Evolutionary conservation across 257 asterid genomes (phyloP).

Genomic region (Fraxinus quadrangulata): DNA sequence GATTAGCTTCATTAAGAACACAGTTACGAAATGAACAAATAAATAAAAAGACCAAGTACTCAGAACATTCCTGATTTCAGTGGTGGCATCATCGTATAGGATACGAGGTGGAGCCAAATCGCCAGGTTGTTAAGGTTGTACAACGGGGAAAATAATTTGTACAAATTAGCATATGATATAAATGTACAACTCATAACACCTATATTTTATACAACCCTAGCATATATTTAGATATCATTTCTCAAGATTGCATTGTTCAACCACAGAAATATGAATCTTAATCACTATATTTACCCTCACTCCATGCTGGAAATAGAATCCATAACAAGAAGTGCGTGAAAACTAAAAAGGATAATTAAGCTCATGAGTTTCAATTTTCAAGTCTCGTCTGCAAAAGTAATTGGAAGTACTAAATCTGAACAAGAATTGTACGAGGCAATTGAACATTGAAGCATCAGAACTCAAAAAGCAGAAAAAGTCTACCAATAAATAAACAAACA

Average conservation of each 20-base stretch:
- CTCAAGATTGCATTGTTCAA: background rate
- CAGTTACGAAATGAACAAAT: background rate
- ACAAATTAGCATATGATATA: background rate
- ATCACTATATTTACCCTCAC: background rate
- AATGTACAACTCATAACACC: background rate
- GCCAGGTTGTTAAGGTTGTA: conserved; percentile 53
- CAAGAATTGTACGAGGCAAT: background rate
- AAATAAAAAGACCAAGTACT: background rate
- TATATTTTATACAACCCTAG: background rate
- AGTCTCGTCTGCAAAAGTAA: background rate
- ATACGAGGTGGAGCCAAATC: conserved; percentile 50
- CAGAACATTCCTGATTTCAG: conserved; percentile 42
- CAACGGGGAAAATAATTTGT: conserved; percentile 8
- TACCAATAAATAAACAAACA: background rate
- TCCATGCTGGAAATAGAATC: background rate
- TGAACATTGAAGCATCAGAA: background rate
- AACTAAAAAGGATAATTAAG: background rate
- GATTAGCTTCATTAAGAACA: background rate
- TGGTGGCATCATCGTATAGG: conserved; percentile 40
- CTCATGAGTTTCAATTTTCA: background rate
- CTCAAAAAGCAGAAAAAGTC: background rate
- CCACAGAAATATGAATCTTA: background rate
- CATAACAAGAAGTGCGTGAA: background rate
- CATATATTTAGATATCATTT: background rate
- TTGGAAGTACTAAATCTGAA: background rate